A percentile compares a stretch with the other conserved stretches of the same genome.
Evolutionary conservation across 306 rosid species (phyloP).

Genomic region (Lathyrus aphaca): DNA sequence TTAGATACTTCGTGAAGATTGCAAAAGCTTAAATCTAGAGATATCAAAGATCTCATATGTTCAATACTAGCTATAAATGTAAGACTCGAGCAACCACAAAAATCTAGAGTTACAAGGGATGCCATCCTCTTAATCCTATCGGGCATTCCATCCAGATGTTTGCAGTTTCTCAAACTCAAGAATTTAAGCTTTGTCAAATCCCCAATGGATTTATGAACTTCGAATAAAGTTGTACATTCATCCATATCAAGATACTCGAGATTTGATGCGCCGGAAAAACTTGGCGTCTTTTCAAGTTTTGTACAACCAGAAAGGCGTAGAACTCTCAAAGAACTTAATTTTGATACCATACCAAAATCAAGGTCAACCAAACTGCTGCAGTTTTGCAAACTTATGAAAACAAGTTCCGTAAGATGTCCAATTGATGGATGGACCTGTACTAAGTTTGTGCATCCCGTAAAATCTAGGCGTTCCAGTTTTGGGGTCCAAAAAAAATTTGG

Average conservation of each 20-base stretch:
- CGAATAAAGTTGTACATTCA: conserved; percentile 23
- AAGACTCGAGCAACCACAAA: neutral
- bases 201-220: neutral
- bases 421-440: neutral
- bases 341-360: neutral
- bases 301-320: conserved; percentile 27
- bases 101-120: conserved; percentile 1
- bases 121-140: neutral
- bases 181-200: neutral
- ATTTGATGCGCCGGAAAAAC: conserved; percentile 8
- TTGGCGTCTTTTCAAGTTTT: conserved; percentile 1
- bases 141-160: neutral
- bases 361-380: conserved; percentile 28
- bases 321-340: conserved; percentile 7
- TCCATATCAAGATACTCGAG: conserved; percentile 34
- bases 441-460: conserved; percentile 2
- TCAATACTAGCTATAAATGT: no score
- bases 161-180: conserved; percentile 21
- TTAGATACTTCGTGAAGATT: neutral
- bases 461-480: conserved; percentile 5
- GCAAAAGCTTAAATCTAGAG: neutral
- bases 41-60: neutral
- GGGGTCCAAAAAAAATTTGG: conserved; percentile 18
- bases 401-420: conserved; percentile 14
- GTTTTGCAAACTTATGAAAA: conserved; percentile 14